Conservation (phyloP, 2,329 filamentous ascomycete genomes). For the Sclerotinia trifoliorum region DNA sequence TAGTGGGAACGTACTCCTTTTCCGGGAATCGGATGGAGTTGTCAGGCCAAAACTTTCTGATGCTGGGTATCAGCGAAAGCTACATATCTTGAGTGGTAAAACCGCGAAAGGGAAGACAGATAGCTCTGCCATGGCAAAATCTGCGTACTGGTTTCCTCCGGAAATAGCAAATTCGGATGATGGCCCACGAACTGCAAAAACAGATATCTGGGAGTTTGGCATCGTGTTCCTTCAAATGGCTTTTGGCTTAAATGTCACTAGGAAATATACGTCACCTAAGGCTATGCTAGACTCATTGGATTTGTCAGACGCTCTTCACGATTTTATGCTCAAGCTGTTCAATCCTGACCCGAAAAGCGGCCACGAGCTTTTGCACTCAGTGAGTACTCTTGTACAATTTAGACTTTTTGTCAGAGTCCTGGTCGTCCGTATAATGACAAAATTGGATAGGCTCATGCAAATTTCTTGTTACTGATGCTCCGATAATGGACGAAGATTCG, state of each 20-base stretch:
- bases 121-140: slow-evolving; percentile 62
- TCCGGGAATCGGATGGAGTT: slow-evolving; percentile 65
- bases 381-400: slow-evolving; percentile 8
- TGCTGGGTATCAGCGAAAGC: slow-evolving; percentile 65
- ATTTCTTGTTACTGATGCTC: slow-evolving; percentile 64
- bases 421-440: background rate
- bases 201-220: slow-evolving; percentile 94
- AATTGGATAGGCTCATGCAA: slow-evolving; percentile 50
- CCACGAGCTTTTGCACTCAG: slow-evolving; percentile 75
- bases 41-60: slow-evolving; percentile 74
- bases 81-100: slow-evolving; percentile 60
- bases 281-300: slow-evolving; percentile 68
- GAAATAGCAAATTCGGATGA: slow-evolving; percentile 66
- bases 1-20: slow-evolving; percentile 74
- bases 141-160: slow-evolving; percentile 79
- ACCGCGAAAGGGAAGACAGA: slow-evolving; percentile 54
- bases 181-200: slow-evolving; percentile 68
- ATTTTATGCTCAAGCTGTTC: slow-evolving; percentile 82
- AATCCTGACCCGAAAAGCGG: slow-evolving; percentile 79
- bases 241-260: slow-evolving; percentile 74
- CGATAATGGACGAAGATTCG: slow-evolving; percentile 48
- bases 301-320: slow-evolving; percentile 72
- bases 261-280: slow-evolving; percentile 76
- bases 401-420: background rate
- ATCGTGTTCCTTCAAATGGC: slow-evolving; percentile 92